Evolutionary conservation across 1,139 yeast genomes (phyloP), one percentile per base, ranked within the genome.

Genomic region (Pichia sp.): DNA sequence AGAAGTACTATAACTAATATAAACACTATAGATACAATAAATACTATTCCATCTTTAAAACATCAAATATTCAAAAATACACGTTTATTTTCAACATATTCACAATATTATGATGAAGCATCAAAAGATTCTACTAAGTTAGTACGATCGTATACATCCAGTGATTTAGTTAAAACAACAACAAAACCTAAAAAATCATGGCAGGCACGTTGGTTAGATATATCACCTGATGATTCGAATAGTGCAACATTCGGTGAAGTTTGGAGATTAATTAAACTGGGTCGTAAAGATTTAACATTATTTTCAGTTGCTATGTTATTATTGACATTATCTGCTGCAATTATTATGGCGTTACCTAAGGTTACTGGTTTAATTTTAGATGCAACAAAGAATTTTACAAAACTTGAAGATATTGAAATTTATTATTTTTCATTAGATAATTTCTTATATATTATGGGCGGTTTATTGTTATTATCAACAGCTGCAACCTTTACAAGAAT

Each of bases 401-500:
- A 41, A 35, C 29, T 56, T 38, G 72, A 68, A 3, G 64, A 66
- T 33, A 54, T 69, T 13, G 46, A 51, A 19, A 61, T 73, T 15
- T 74, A 67, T 50, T 81, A 79, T 1, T 56, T 69, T 24, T 66
- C 75, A 1, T 57, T 75, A 40, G 68, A 63, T 48, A 64, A 64
- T 45, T 78, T 80, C 50, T 62, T 77, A 38, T 56, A 63, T 2
- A 68, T 69, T 0, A 65, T 74, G 45, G 75, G 74, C 2, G 74
- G 70, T 1, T 63, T 87, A 13, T 74, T 89, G 49, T 59, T 76
- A 0, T 56, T 82, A 1, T 95, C 96, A 3, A 80, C 93, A 1
- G 57, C 69, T 10, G 83, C 95, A 3, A 86, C 89, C 47, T 87
- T 80, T 63, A 91, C 89, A 8, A 72, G 97, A 54, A 74, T 83